These are phyloP conservation scores for Candida succiphila DNA, from an alignment of 805 yeast species.

Conservation along the genomic window DNA sequence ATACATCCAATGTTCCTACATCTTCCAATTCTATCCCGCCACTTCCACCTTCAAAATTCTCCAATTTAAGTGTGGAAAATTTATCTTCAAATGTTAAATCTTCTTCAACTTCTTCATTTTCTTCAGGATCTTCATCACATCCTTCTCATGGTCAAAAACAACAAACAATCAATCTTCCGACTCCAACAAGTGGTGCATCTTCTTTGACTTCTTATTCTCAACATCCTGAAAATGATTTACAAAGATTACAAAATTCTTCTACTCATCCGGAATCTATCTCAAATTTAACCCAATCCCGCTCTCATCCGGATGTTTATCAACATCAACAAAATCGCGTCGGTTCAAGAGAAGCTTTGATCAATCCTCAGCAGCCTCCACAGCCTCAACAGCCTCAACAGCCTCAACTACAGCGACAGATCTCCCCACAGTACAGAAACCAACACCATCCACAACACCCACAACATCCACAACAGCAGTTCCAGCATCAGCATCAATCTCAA, in stretches of 20 bases:
- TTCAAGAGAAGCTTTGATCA: too few species aligned
- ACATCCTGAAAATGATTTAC: too few species aligned
- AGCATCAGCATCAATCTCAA: constrained; percentile 3
- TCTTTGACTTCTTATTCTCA: too few species aligned
- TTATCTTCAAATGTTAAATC: neutral
- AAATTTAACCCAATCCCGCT: neutral
- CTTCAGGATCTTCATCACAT: too few species aligned
- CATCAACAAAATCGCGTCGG: too few species aligned
- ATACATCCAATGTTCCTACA: too few species aligned
- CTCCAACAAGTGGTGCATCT: neutral
- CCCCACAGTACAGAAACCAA: neutral
- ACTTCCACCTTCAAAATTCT: constrained; percentile 10
- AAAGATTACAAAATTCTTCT: too few species aligned
- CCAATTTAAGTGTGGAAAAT: constrained; percentile 2
- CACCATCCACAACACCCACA: neutral
- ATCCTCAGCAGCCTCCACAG: constrained; percentile 7
- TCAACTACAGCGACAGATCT: constrained; percentile 7
- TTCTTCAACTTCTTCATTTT: too few species aligned
- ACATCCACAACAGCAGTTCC: constrained; percentile 2
- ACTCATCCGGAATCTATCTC: too few species aligned
- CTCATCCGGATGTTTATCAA: neutral
- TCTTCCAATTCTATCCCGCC: too few species aligned
- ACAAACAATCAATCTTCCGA: neutral
- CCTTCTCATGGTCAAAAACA: constrained; percentile 1
- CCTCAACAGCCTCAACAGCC: too few species aligned